phyloP scores from a whole-genome alignment of 331 rosid genomes.

The Malus hybrid region DNA sequence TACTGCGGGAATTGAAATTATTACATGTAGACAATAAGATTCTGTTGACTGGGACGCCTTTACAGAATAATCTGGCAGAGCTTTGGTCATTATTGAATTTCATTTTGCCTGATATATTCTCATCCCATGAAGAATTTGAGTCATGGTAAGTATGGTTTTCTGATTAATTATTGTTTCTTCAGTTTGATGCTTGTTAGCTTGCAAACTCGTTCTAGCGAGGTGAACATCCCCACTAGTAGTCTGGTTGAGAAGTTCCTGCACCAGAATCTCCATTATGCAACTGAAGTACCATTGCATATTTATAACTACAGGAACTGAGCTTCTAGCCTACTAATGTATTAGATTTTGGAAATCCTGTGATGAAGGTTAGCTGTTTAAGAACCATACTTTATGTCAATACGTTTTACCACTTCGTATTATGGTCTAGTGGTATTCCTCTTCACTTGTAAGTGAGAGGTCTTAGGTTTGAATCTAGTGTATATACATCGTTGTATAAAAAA shows the following conservation, averaged over 20 bases:
- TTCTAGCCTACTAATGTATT: background rate
- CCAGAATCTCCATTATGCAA: background rate
- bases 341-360: background rate
- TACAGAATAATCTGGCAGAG: slow-evolving; percentile 96
- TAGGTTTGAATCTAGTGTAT: background rate
- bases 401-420: background rate
- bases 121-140: slow-evolving; percentile 89
- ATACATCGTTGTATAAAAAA: background rate
- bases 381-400: background rate
- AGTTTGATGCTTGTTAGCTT: background rate
- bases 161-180: background rate
- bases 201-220: background rate
- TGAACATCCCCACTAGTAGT: background rate
- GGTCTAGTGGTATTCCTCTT: background rate
- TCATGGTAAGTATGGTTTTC: slow-evolving; percentile 59
- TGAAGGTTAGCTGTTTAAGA: background rate
- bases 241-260: background rate
- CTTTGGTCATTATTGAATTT: slow-evolving; percentile 95
- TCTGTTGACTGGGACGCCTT: slow-evolving; percentile 90
- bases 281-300: background rate
- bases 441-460: too few species aligned
- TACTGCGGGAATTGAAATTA: slow-evolving; percentile 53
- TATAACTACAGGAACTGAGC: background rate
- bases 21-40: slow-evolving; percentile 69
- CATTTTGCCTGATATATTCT: slow-evolving; percentile 90